Evolutionary conservation across 345 rosid genomes (phyloP).

Genomic region (Gossypium bickii): DNA sequence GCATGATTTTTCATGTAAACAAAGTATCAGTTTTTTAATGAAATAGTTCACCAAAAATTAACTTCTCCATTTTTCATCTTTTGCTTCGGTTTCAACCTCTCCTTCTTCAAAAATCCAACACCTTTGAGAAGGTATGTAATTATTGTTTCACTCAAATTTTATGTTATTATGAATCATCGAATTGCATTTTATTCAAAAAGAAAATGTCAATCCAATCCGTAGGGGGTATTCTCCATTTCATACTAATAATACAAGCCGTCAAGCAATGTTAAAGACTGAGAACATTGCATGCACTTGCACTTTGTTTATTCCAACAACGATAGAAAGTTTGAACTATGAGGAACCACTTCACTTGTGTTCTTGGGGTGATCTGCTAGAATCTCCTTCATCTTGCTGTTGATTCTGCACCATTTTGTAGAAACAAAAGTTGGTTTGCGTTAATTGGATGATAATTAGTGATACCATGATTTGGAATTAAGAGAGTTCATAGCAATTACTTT

Average conservation of each 20-base stretch:
- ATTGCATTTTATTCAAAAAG: no score
- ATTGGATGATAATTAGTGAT: background rate
- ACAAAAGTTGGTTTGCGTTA: conserved; percentile 9
- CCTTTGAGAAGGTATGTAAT: no score
- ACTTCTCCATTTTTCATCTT: no score
- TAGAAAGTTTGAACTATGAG: background rate
- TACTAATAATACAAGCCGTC: background rate
- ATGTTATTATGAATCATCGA: no score
- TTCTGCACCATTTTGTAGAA: conserved; percentile 32
- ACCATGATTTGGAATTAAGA: background rate
- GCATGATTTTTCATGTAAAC: no score
- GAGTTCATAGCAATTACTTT: conserved; percentile 32
- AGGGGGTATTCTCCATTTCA: conserved; percentile 1
- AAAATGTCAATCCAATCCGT: no score
- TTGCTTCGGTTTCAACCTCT: no score
- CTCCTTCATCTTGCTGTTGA: conserved; percentile 30
- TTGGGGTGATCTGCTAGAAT: conserved; percentile 11
- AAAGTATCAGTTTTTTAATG: no score
- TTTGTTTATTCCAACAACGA: background rate
- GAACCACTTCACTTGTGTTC: conserved; percentile 16
- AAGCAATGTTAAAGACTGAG: background rate
- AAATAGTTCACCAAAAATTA: no score
- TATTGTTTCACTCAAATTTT: no score
- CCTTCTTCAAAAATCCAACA: no score
- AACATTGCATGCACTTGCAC: background rate